Conservation (phyloP, 164 flowering plant species). For the Chloranthus sessilifolius region DNA sequence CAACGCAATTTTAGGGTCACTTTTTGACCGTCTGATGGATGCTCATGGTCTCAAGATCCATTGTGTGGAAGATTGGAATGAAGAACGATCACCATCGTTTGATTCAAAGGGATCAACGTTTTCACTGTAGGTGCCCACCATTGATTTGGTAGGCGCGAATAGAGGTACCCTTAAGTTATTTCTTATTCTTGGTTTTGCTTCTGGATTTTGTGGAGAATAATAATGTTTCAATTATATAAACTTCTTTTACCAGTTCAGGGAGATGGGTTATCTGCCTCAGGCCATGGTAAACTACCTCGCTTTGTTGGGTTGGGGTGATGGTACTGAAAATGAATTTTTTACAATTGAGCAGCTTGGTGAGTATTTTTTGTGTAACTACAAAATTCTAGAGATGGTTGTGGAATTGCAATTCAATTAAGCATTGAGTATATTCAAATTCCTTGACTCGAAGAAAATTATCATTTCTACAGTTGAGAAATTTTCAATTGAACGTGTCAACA, state of each 20-base stretch:
- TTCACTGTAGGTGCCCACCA: too few relatives aligned
- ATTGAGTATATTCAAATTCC: constrained; percentile 1
- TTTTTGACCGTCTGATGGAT: too few relatives aligned
- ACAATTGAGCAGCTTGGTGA: constrained; percentile 81
- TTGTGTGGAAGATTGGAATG: too few relatives aligned
- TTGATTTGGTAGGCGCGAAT: too few relatives aligned
- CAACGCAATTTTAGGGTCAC: too few relatives aligned
- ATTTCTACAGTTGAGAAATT: constrained; percentile 71
- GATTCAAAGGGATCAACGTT: too few relatives aligned
- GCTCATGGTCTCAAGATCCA: too few relatives aligned
- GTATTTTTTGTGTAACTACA: constrained; percentile 18
- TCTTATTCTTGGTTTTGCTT: background rate
- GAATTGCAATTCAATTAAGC: background rate
- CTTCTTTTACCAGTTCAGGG: constrained; percentile 56
- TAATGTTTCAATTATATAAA: background rate
- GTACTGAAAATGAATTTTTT: constrained; percentile 91
- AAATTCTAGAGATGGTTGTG: background rate
- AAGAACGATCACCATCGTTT: too few relatives aligned
- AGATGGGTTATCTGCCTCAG: constrained; percentile 93
- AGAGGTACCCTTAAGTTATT: too few relatives aligned
- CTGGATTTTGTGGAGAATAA: background rate
- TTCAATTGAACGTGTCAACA: constrained; percentile 86
- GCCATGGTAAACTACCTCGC: constrained; percentile 97
- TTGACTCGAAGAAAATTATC: background rate
- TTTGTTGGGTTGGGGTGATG: constrained; percentile 99